A percentile compares a stretch with the other conserved stretches of the same genome.
Evolutionary conservation across 805 yeast species (phyloP).

Genomic region (Candida coleopterorum): DNA sequence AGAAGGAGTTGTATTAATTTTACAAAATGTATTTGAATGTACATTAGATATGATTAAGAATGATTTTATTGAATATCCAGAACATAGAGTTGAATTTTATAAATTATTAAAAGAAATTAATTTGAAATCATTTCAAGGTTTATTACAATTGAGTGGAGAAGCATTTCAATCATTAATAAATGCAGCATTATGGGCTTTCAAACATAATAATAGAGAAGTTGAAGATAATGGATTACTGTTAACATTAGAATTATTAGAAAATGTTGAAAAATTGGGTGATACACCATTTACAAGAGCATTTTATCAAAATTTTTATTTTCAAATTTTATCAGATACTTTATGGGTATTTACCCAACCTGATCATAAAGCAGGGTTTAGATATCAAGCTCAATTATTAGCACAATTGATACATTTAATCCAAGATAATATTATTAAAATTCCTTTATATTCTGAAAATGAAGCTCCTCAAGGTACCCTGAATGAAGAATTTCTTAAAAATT

Average conservation of each 20-base stretch:
- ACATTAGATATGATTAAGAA: constrained; percentile 93
- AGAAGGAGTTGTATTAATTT: constrained; percentile 79
- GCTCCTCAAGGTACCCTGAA: constrained; percentile 86
- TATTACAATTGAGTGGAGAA: constrained; percentile 82
- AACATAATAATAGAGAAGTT: constrained; percentile 95
- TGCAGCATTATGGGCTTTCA: constrained; percentile 97
- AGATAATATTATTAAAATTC: constrained; percentile 65
- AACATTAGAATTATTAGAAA: constrained; percentile 76
- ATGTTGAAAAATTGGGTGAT: constrained; percentile 73
- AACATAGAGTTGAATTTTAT: constrained; percentile 95
- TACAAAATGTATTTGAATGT: constrained; percentile 89
- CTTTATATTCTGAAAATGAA: constrained; percentile 74
- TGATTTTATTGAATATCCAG: constrained; percentile 95
- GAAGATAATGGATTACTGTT: constrained; percentile 87
- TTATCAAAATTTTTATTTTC: constrained; percentile 83
- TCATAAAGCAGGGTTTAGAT: constrained; percentile 92
- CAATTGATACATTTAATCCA: constrained; percentile 80
- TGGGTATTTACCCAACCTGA: constrained; percentile 94
- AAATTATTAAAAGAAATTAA: constrained; percentile 84
- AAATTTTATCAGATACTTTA: constrained; percentile 87
- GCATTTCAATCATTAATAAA: constrained; percentile 89
- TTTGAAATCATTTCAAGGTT: constrained; percentile 76
- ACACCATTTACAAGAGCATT: constrained; percentile 77
- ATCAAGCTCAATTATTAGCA: constrained; percentile 80
- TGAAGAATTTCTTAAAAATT: constrained; percentile 71